These are phyloP conservation scores for Hypoxylon cercidicola DNA, from an alignment of 495 filamentous ascomycete species.

Conservation along the genomic window DNA sequence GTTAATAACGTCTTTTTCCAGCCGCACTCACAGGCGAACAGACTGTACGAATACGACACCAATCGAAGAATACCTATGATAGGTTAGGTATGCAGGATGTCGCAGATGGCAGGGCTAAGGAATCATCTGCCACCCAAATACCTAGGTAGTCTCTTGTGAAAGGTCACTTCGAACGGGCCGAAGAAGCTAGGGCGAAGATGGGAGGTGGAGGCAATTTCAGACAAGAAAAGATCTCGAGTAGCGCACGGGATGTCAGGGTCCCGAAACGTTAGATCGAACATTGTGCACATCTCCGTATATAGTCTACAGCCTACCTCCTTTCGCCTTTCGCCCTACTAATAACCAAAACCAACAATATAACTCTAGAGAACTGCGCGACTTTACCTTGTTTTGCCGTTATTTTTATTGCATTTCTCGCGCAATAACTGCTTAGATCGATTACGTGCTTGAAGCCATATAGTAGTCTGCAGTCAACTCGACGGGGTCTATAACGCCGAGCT, in stretches of 20 bases:
- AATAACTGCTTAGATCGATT: background rate
- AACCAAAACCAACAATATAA: conserved; percentile 11
- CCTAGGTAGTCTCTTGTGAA: background rate
- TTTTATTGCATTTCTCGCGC: background rate
- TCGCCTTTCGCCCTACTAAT: too few relatives aligned
- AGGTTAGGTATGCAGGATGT: background rate
- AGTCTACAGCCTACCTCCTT: background rate
- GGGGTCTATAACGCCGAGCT: background rate
- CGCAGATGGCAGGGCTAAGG: background rate
- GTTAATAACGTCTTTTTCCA: conserved; percentile 20
- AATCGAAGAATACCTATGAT: background rate
- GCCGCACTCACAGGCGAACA: background rate
- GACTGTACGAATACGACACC: background rate
- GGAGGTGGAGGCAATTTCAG: conserved; percentile 38
- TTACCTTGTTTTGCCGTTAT: conserved; percentile 15
- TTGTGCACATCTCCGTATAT: conserved; percentile 6
- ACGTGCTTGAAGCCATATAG: background rate
- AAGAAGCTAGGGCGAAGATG: conserved; percentile 7
- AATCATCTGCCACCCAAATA: conserved; percentile 1
- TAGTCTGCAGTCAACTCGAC: background rate
- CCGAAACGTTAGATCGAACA: conserved; percentile 38
- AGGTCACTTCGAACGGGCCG: conserved; percentile 12
- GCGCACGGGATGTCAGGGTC: conserved; percentile 35
- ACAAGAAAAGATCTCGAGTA: conserved; percentile 20
- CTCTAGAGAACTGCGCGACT: conserved; percentile 7